Conservation (phyloP, 2,329 filamentous ascomycete species). For the Alternaria alternata region DNA sequence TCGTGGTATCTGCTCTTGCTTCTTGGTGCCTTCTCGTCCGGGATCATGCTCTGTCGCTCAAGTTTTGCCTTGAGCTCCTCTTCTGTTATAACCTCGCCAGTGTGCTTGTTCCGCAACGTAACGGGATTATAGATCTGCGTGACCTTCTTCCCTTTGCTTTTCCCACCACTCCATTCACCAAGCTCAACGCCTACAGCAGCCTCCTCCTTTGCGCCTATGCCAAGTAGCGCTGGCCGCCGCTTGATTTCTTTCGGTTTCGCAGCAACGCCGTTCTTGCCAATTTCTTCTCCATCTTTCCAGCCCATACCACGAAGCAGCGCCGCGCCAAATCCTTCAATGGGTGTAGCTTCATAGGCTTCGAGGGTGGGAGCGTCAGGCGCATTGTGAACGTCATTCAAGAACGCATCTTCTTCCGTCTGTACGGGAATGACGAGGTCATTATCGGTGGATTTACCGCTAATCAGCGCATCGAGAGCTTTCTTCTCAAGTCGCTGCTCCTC, state of each 20-base stretch:
- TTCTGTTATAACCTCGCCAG: constrained; percentile 69
- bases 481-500: constrained; percentile 59
- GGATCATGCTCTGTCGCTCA: constrained; percentile 58
- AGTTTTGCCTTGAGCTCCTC: constrained; percentile 65
- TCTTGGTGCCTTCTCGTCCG: constrained; percentile 47
- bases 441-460: constrained; percentile 50
- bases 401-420: constrained; percentile 69
- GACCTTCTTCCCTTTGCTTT: constrained; percentile 56
- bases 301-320: constrained; percentile 93
- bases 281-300: constrained; percentile 76
- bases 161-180: constrained; percentile 70
- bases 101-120: constrained; percentile 67
- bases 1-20: constrained; percentile 24
- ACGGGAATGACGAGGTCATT: constrained; percentile 50
- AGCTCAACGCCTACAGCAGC: constrained; percentile 70
- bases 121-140: constrained; percentile 68
- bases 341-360: constrained; percentile 86
- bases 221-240: constrained; percentile 80
- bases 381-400: constrained; percentile 71
- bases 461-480: constrained; percentile 57
- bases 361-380: constrained; percentile 80
- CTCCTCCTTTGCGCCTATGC: constrained; percentile 86
- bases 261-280: constrained; percentile 58
- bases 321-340: constrained; percentile 93
- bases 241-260: constrained; percentile 70